A percentile compares a stretch with the other conserved stretches of the same genome.
These are phyloP conservation scores for Yamadazyma kanchanaburiensis DNA, from an alignment of 1,139 yeast genomes.

Conservation along the genomic window DNA sequence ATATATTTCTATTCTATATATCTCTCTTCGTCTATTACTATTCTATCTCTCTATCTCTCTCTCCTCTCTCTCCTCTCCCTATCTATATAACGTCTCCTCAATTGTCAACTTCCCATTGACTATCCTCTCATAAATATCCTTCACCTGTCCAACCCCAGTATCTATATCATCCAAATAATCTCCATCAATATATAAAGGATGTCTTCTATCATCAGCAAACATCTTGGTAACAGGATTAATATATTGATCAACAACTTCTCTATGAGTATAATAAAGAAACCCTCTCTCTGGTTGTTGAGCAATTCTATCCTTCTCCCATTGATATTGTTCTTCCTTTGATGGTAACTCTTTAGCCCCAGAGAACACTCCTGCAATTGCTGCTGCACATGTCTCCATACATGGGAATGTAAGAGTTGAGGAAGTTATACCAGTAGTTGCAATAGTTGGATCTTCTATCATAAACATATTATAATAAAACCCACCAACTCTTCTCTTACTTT, in stretches of 20 bases:
- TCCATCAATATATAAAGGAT: slow-evolving; percentile 24
- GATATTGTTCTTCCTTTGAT: slow-evolving; percentile 22
- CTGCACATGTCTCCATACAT: slow-evolving; percentile 40
- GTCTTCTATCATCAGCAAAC: slow-evolving; percentile 21
- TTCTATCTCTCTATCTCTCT: too few species aligned
- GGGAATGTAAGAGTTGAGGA: slow-evolving; percentile 39
- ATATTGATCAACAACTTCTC: slow-evolving; percentile 17
- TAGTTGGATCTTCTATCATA: slow-evolving; percentile 38
- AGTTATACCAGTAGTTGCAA: slow-evolving; percentile 39
- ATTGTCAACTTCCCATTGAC: slow-evolving; percentile 12
- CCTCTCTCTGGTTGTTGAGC: slow-evolving; percentile 1
- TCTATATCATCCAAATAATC: slow-evolving; percentile 21
- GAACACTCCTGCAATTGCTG: slow-evolving; percentile 49
- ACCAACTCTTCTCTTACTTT: slow-evolving; percentile 24
- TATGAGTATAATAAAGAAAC: slow-evolving; percentile 24
- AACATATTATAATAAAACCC: slow-evolving; percentile 41
- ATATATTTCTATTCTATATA: too few species aligned
- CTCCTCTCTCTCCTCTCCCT: too few species aligned
- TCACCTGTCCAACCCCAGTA: slow-evolving; percentile 19
- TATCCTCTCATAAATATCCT: slow-evolving; percentile 23
- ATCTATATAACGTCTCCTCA: slow-evolving; percentile 8
- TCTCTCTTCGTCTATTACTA: too few species aligned
- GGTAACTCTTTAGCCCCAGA: slow-evolving; percentile 27
- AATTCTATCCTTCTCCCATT: slow-evolving; percentile 25
- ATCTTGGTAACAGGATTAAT: slow-evolving; percentile 20